Base-by-base conservation (phyloP, 2,329 filamentous ascomycete species). In the Dactylellina cionopaga region DNA sequence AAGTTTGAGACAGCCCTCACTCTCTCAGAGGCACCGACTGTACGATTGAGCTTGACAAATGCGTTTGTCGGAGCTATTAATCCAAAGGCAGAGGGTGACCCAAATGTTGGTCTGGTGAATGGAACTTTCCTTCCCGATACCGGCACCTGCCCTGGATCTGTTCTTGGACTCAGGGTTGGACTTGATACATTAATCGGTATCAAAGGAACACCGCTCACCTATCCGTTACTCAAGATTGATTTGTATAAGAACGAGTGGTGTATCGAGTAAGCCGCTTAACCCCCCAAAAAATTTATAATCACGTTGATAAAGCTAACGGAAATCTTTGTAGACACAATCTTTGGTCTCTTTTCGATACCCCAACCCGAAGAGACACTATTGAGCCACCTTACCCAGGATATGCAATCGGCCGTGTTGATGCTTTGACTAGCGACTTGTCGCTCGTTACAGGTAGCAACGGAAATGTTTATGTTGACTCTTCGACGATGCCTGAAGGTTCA, bases 231-330 rank as follows among this genome's bases (percentile, higher is more conserved):
- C 17, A 71, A 56, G 15, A 31, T 71, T 9, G 58, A 71, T 46
- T 35, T 71, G 2, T 71, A 71, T 29, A 37, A 46, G 22, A 58
- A 71, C 25, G 31, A 71, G 46, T 71, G 66, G 66, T 71, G 66
- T 35, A 56, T 71, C 35, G 35, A 64, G 66, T 71, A 71, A 52
- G 66, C 24, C 35, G 6, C 11, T 43, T 29, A 15, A 11, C 25
- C 13, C 4, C 5, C 1, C 33, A n/a, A 25, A 5, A 25, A 22
- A 49, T 41, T 29, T 29, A 43, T 9, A 6, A 17, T 19, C 1
- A 4, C 6, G 29, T 2, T 22, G 9, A 43, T 0, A 5, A 44
- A 33, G 9, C 31, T 66, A 58, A 56, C 19, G 11, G 11, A n/a
- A 39, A 39, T 6, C 37, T 2, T 4, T 4, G 24, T 29, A 71